Percentiles rank a stretch among this genome's conserved stretches.
Conservation (phyloP, 108 stramenopile species). For the Parietichytrium sp. region DNA sequence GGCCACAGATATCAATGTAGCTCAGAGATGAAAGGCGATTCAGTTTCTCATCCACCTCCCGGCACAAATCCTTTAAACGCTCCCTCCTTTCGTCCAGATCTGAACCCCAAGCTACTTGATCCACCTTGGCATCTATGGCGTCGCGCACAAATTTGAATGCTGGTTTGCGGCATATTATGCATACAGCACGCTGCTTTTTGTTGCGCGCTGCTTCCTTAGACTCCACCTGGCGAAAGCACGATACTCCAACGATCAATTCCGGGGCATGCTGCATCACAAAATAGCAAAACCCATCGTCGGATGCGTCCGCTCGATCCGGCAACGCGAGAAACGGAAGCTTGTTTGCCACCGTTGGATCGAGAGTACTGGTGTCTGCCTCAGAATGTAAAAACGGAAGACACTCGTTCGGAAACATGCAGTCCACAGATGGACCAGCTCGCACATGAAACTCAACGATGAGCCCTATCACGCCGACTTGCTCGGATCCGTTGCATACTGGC, state of each 20-base stretch:
- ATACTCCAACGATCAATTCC: background rate
- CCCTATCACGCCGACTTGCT: too few relatives aligned
- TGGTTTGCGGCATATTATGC: background rate
- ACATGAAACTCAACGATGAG: constrained; percentile 29
- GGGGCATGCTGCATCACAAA: constrained; percentile 15
- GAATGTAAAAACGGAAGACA: background rate
- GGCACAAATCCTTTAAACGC: background rate
- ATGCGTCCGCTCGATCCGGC: constrained; percentile 1
- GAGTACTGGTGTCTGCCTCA: background rate
- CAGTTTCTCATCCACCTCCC: background rate
- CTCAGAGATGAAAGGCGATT: background rate
- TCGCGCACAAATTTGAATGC: background rate
- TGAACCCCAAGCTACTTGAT: background rate
- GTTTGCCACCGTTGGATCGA: too few relatives aligned
- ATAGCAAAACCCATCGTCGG: constrained; percentile 28
- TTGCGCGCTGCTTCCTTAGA: constrained; percentile 5
- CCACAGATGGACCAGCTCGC: background rate
- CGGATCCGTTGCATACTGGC: too few relatives aligned
- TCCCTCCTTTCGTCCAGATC: background rate
- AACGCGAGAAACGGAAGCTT: background rate
- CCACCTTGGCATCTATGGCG: background rate
- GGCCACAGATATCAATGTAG: background rate
- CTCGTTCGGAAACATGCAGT: background rate
- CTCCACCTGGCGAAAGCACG: constrained; percentile 15
- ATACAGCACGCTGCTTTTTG: background rate